Evolutionary conservation across 2,329 filamentous ascomycete genomes (phyloP).

Genomic region (Penicillium sp.): DNA sequence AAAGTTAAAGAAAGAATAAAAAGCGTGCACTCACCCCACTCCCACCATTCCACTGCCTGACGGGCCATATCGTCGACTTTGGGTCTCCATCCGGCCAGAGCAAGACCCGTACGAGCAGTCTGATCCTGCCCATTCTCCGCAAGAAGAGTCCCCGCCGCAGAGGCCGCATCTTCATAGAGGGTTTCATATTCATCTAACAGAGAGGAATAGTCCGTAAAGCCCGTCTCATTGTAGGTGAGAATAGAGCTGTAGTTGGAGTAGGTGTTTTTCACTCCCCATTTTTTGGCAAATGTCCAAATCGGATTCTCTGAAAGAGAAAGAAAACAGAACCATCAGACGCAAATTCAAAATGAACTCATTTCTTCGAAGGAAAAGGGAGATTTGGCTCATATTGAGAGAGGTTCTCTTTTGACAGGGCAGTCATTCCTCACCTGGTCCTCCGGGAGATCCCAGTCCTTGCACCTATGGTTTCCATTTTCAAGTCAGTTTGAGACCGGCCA

Average conservation of each 20-base stretch:
- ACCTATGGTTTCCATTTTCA: conserved; percentile 22
- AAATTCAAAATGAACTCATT: too few species aligned
- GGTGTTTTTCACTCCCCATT: conserved; percentile 43
- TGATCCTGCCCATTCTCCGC: conserved; percentile 56
- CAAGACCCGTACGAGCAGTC: conserved; percentile 54
- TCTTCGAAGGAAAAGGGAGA: too few species aligned
- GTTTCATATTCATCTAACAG: conserved; percentile 49
- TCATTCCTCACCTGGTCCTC: conserved; percentile 24
- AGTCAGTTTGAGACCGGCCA: neutral
- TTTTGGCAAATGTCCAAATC: conserved; percentile 47
- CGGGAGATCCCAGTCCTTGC: conserved; percentile 38
- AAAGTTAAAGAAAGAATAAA: neutral
- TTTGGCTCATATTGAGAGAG: too few species aligned
- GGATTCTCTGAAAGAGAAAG: conserved; percentile 40
- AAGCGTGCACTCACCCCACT: conserved; percentile 31
- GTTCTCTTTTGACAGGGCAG: too few species aligned
- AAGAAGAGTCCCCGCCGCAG: conserved; percentile 54
- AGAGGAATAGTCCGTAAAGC: conserved; percentile 46
- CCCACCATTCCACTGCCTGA: conserved; percentile 58
- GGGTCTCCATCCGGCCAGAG: conserved; percentile 58
- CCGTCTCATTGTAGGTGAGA: conserved; percentile 55
- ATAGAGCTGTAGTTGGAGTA: conserved; percentile 56
- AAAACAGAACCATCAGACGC: too few species aligned
- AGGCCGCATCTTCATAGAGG: conserved; percentile 42
- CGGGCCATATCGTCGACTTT: conserved; percentile 23